Evolutionary conservation across 2,329 filamentous ascomycete genomes (phyloP), one percentile per base, ranked within the genome.

Genomic region (Colletotrichum sp.): DNA sequence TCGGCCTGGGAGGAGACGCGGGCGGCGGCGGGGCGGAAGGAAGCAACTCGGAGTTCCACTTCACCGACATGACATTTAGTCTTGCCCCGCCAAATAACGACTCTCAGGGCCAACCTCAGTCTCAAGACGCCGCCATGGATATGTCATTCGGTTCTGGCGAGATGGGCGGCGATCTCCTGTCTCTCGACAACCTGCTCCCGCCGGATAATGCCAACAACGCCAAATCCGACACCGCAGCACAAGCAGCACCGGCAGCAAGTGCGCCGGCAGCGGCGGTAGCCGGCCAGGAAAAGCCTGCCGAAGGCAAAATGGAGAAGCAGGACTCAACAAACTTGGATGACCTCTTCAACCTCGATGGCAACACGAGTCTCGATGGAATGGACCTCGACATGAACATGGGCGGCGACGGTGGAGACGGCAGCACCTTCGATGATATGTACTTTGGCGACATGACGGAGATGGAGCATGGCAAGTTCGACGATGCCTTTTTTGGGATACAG

Each of bases 21-120:
- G 58, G 36, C n/a, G 64, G 67, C 77, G n/a, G 43, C 43, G 24
- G 70, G 74, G 30, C 79, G 13, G 74, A 58, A 32, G 58, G 38
- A 12, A 77, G 70, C 21, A 81, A 83, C 63, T 81, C 85, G n/a
- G 86, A 87, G 67, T 84, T 88, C 9, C 87, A 87, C 76, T 92
- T 91, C 78, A 91, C 90, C 16, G 85, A 91, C 77, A 91, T 91
- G 88, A 86, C 89, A 43, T 92, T 92, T 77, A 87, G 88, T 0
- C 83, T 91, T 6, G 90, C 88, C 3, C 87, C 89, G 1, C 77
- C 85, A 10, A 84, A 82, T 65, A 81, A 81, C 72, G 82, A 81
- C 77, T 63, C 77, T 30, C 78, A 83, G 24, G 78, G 71, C 34
- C 80, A 82, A 60, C 75, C 80, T 18, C 79, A 78, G 24, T 67